These are phyloP conservation scores for Coniochaeta pulveracea DNA, from an alignment of 2,329 filamentous ascomycete species.

Conservation along the genomic window DNA sequence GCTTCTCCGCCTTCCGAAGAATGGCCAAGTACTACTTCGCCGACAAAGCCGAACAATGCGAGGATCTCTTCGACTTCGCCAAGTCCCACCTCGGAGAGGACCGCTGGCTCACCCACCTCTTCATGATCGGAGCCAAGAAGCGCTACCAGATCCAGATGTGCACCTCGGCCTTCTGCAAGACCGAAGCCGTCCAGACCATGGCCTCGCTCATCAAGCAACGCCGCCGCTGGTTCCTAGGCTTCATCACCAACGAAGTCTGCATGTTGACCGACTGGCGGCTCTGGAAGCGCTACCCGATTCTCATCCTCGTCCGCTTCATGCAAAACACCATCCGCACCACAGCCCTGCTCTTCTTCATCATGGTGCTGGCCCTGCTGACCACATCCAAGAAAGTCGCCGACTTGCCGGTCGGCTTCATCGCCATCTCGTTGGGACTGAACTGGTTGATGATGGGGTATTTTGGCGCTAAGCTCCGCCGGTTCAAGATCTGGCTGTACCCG, in stretches of 20 bases:
- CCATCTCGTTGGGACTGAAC: slow-evolving; percentile 82
- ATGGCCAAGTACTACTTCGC: slow-evolving; percentile 99
- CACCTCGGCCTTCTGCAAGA: slow-evolving; percentile 96
- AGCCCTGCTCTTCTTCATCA: slow-evolving; percentile 85
- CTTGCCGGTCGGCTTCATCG: slow-evolving; percentile 87
- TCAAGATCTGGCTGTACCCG: slow-evolving; percentile 91
- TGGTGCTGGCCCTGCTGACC: slow-evolving; percentile 75
- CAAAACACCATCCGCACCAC: slow-evolving; percentile 96
- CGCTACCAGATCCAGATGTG: slow-evolving; percentile 96
- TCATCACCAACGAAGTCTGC: slow-evolving; percentile 95
- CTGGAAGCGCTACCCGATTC: slow-evolving; percentile 81
- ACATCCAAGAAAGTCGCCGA: slow-evolving; percentile 69
- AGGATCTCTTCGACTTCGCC: slow-evolving; percentile 92
- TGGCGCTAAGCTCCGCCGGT: slow-evolving; percentile 72
- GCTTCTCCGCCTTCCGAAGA: slow-evolving; percentile 88
- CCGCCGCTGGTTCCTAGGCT: slow-evolving; percentile 90
- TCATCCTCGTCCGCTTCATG: slow-evolving; percentile 81
- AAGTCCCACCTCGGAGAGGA: slow-evolving; percentile 95
- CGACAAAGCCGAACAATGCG: slow-evolving; percentile 89
- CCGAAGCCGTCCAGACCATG: slow-evolving; percentile 87
- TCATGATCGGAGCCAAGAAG: slow-evolving; percentile 95
- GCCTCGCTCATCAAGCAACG: slow-evolving; percentile 83
- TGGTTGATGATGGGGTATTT: slow-evolving; percentile 97
- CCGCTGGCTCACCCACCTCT: slow-evolving; percentile 91
- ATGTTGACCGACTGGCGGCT: slow-evolving; percentile 93